Conservation (phyloP, 371 early-diverging fungal genomes). For the Phascolomyces articulosus region DNA sequence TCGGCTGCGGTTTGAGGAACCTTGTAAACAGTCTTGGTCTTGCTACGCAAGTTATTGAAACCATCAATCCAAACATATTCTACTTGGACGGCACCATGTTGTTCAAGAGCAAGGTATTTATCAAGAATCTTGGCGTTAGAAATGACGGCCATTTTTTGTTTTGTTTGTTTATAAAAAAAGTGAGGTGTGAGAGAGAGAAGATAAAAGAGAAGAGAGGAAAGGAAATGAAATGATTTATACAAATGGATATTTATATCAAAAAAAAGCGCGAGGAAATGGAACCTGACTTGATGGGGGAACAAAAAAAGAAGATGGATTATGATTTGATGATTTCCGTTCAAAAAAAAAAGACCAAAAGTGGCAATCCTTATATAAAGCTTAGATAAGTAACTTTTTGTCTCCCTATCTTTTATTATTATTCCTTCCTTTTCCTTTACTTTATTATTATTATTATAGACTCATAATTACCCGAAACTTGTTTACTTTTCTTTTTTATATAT, state of each 20-base stretch:
- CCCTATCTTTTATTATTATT: constrained; percentile 1
- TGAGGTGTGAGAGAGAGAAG: neutral
- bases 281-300: too few relatives aligned
- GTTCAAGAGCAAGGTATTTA: constrained; percentile 59
- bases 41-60: constrained; percentile 44
- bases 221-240: too few relatives aligned
- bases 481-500: neutral
- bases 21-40: constrained; percentile 51
- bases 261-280: neutral
- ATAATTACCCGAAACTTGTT: constrained; percentile 4
- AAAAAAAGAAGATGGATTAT: too few relatives aligned
- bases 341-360: constrained; percentile 3
- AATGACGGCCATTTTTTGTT: constrained; percentile 30
- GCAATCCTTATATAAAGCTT: constrained; percentile 8
- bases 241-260: neutral
- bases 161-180: constrained; percentile 2
- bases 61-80: constrained; percentile 71
- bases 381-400: constrained; percentile 8
- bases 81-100: constrained; percentile 57
- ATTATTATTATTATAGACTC: too few relatives aligned
- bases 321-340: too few relatives aligned
- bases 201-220: constrained; percentile 5
- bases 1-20: constrained; percentile 44
- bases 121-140: constrained; percentile 50
- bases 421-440: too few relatives aligned